A percentile compares a stretch with the other conserved stretches of the same genome.
Conservation (phyloP, 208 protist species). For the Trypanosoma scelopori region DNA sequence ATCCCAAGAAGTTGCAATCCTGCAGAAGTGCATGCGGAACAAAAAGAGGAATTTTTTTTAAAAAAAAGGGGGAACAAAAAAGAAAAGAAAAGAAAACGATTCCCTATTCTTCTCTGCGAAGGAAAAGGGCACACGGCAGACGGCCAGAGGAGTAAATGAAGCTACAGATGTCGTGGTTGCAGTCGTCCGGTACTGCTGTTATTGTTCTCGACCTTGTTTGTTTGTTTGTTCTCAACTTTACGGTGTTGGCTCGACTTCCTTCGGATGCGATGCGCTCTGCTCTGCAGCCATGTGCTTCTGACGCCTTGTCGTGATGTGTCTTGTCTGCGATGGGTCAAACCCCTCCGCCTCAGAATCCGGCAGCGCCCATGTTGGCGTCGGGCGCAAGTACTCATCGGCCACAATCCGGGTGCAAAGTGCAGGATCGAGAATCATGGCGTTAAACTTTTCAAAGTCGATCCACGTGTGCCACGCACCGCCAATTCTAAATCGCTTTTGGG, state of each 20-base stretch:
- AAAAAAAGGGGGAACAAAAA: too few species aligned
- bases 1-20: too few species aligned
- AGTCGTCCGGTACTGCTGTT: neutral
- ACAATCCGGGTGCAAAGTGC: slow-evolving; percentile 31
- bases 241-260: neutral
- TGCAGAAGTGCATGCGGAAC: too few species aligned
- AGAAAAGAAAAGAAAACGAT: neutral
- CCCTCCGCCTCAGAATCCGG: slow-evolving; percentile 60
- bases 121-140: too few species aligned
- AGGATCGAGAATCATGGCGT: slow-evolving; percentile 47
- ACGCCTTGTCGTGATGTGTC: slow-evolving; percentile 57
- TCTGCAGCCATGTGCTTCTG: slow-evolving; percentile 36
- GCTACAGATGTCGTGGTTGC: neutral
- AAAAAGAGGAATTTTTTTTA: too few species aligned
- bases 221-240: neutral
- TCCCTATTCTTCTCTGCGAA: neutral
- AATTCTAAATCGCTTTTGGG: slow-evolving; percentile 62
- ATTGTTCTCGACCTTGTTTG: neutral
- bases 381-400: slow-evolving; percentile 72
- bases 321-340: slow-evolving; percentile 83
- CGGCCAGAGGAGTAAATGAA: too few species aligned
- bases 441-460: slow-evolving; percentile 91
- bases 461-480: slow-evolving; percentile 73
- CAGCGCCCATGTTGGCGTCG: slow-evolving; percentile 78
- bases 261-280: neutral